Evolutionary conservation across 108 stramenopile species (phyloP).

Genomic region (Cyclotella choctawhatcheeana): DNA sequence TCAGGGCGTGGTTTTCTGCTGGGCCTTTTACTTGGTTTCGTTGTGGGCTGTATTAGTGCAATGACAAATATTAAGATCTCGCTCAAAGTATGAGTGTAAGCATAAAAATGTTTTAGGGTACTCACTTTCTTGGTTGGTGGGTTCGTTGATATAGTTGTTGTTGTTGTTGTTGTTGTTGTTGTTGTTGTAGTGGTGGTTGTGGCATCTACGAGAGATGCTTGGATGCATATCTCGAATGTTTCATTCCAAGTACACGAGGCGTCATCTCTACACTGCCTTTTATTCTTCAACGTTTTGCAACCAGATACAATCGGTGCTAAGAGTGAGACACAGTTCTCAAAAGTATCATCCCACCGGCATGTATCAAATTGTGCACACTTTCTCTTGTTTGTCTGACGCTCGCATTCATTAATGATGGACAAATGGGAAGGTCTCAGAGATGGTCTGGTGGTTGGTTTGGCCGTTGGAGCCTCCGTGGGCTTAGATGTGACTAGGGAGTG

Average conservation of each 20-base stretch:
- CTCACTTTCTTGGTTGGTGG: conserved; percentile 1
- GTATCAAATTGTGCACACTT: neutral
- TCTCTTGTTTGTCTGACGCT: neutral
- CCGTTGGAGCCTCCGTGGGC: neutral
- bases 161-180: neutral
- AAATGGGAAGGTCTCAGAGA: neutral
- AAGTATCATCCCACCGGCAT: conserved; percentile 4
- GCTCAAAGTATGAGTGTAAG: no score
- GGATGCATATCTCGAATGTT: neutral
- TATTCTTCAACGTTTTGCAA: neutral
- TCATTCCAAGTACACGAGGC: neutral
- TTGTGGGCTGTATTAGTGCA: no score
- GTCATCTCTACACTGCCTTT: neutral
- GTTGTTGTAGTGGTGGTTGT: neutral
- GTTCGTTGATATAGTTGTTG: neutral
- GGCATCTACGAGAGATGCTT: neutral
- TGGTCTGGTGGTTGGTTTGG: neutral
- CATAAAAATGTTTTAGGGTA: no score
- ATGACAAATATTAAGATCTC: no score
- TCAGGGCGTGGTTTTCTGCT: neutral
- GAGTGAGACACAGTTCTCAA: neutral
- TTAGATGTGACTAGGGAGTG: neutral
- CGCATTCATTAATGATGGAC: neutral
- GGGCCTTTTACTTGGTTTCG: no score
- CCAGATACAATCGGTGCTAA: no score